These are phyloP conservation scores for Monascus ruber DNA, from an alignment of 2,329 filamentous ascomycete species.

Conservation along the genomic window DNA sequence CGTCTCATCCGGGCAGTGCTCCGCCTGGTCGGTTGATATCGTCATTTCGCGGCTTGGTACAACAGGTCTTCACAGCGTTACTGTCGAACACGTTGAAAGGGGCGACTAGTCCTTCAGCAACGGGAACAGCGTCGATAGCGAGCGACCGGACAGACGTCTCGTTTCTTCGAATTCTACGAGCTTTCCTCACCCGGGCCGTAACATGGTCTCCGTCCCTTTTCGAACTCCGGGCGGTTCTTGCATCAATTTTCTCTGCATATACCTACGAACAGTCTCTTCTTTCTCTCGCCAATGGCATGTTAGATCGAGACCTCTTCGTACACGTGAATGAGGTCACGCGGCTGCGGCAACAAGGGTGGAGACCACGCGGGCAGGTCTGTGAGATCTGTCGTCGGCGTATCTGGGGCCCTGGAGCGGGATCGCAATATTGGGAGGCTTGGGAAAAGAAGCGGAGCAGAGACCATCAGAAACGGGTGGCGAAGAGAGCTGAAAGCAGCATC, in stretches of 20 bases:
- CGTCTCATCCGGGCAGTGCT: constrained; percentile 6
- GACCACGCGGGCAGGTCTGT: constrained; percentile 74
- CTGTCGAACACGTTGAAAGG: constrained; percentile 58
- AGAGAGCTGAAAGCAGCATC: constrained; percentile 15
- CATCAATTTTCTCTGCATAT: constrained; percentile 89
- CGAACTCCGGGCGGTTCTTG: constrained; percentile 72
- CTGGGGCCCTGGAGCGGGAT: constrained; percentile 80
- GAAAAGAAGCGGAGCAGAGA: constrained; percentile 43
- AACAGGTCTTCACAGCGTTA: constrained; percentile 81
- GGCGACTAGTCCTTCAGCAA: constrained; percentile 9
- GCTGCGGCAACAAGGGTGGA: constrained; percentile 76
- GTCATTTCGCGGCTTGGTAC: constrained; percentile 66
- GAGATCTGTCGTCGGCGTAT: constrained; percentile 71
- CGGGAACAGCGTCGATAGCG: constrained; percentile 3
- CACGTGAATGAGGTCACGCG: constrained; percentile 64
- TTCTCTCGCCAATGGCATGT: constrained; percentile 67
- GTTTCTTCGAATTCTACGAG: constrained; percentile 78
- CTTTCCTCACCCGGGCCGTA: constrained; percentile 75
- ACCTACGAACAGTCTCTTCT: constrained; percentile 89
- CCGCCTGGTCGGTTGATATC: constrained; percentile 42
- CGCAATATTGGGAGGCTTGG: constrained; percentile 71
- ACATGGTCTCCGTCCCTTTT: constrained; percentile 73
- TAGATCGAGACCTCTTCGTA: constrained; percentile 81
- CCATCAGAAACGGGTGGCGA: constrained; percentile 18
- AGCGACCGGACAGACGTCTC: constrained; percentile 48